These are phyloP conservation scores for Aspergillus viridinutans DNA, from an alignment of 2,329 filamentous ascomycete genomes.

Conservation along the genomic window DNA sequence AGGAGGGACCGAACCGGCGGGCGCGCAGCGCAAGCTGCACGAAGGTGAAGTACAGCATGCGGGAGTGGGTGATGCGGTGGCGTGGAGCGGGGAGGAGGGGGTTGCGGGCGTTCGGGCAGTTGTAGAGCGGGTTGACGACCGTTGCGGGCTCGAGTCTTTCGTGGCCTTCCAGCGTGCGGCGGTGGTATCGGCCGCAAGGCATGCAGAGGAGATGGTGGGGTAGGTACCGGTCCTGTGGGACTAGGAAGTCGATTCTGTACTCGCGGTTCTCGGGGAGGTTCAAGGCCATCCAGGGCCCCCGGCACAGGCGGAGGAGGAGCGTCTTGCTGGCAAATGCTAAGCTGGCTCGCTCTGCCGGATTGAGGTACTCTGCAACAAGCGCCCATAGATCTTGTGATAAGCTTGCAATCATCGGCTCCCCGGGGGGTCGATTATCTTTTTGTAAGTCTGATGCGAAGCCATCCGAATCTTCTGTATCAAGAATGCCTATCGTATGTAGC, in stretches of 20 bases:
- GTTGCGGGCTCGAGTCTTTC: slow-evolving; percentile 53
- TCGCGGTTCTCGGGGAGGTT: slow-evolving; percentile 41
- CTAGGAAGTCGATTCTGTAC: slow-evolving; percentile 50
- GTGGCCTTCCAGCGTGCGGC: slow-evolving; percentile 48
- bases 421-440: slow-evolving; percentile 26
- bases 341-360: slow-evolving; percentile 46
- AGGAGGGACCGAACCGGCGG: slow-evolving; percentile 42
- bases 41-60: slow-evolving; percentile 55
- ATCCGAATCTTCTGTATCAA: slow-evolving; percentile 25
- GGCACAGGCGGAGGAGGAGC: slow-evolving; percentile 42
- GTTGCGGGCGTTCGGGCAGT: slow-evolving; percentile 52
- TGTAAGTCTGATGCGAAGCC: slow-evolving; percentile 8
- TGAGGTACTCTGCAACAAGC: slow-evolving; percentile 39
- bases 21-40: slow-evolving; percentile 54
- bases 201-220: slow-evolving; percentile 58
- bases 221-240: slow-evolving; percentile 47
- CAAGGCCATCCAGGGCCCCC: slow-evolving; percentile 37
- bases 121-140: slow-evolving; percentile 54
- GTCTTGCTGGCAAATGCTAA: slow-evolving; percentile 49
- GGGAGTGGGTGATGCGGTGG: slow-evolving; percentile 51
- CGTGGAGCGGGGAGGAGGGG: slow-evolving; percentile 46
- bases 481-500: slow-evolving; percentile 31
- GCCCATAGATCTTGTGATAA: slow-evolving; percentile 47
- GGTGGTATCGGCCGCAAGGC: slow-evolving; percentile 54
- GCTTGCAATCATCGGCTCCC: slow-evolving; percentile 43